Evolutionary conservation across 495 filamentous ascomycete genomes (phyloP), one percentile per base, ranked within the genome.

Genomic region (Astrothelium subdiscretum): DNA sequence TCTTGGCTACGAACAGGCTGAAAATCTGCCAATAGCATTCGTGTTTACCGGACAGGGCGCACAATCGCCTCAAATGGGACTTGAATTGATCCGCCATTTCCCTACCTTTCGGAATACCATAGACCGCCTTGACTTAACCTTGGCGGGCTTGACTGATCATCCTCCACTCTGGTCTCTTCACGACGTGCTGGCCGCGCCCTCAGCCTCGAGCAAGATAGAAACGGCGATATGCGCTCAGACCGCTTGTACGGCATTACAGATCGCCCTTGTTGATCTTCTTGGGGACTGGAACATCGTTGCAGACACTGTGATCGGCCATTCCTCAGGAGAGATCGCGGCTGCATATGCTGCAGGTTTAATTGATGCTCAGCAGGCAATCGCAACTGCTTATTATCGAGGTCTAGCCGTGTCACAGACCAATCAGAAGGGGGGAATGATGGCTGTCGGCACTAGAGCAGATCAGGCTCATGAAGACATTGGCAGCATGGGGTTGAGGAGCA

Each of bases 311-410:
- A 69, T 80, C 2, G 83, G 85, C 0, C 84, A 87, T 68, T 87
- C 84, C 0, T 82, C 79, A 0, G 85, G 85, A 1, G 84, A 88
- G 68, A 84, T 87, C 38, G 83, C 76, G 1, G 82, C 83, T 10
- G 83, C 83, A 0, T 87, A 85, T 68, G 81, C 82, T n/a, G 75
- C 80, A 8, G 81, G 77, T 2, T 72, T 70, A 3, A 59, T 86
- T 8, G 75, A 74, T 0, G 68, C 73, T 13, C 64, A 62, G 65
- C 79, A 74, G 69, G 82, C 78, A 0, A 76, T 76, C 20, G 63
- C 63, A 1, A 40, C 72, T 27, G 74, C 76, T 5, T 80, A 75
- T 44, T 75, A 73, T 57, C 68, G 78, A 4, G 77, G 77, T 0
- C n/a, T 61, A 3, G 24, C 54, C 10, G 12, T 32, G 3, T 6